Conservation (phyloP, 228 moss, liverwort and hornwort genomes). For the Sphagnum magellanicum region DNA sequence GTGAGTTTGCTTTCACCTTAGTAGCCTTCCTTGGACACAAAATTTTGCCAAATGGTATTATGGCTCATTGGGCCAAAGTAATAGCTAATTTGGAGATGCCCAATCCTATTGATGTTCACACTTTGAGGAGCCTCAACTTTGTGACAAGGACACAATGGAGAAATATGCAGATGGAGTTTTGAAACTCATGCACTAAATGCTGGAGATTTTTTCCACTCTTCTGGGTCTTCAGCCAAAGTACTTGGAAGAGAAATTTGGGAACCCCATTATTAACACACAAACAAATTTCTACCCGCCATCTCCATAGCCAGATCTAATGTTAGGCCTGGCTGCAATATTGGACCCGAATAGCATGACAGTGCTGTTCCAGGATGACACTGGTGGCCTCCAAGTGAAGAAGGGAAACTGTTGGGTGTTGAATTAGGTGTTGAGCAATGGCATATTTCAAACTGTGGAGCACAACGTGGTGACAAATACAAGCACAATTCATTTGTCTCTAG, state of each 20-base stretch:
- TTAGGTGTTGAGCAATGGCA: slow-evolving; percentile 61
- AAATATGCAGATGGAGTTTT: slow-evolving; percentile 22
- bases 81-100: no score
- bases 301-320: slow-evolving; percentile 27
- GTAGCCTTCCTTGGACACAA: no score
- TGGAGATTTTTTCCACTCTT: slow-evolving; percentile 18
- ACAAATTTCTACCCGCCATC: slow-evolving; percentile 40
- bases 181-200: slow-evolving; percentile 18
- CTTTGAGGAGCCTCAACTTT: no score
- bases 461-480: slow-evolving; percentile 32
- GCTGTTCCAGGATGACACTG: slow-evolving; percentile 41
- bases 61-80: no score
- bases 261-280: slow-evolving; percentile 21
- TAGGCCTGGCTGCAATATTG: slow-evolving; percentile 38
- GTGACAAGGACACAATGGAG: slow-evolving; percentile 25
- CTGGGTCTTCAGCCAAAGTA: slow-evolving; percentile 14
- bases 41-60: no score
- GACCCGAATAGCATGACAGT: slow-evolving; percentile 46
- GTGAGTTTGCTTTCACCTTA: no score
- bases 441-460: slow-evolving; percentile 56
- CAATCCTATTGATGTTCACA: no score
- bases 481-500: slow-evolving; percentile 22
- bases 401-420: neutral
- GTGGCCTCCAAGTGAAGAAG: slow-evolving; percentile 56
- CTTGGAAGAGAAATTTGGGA: slow-evolving; percentile 21